Conservation (phyloP, 768 basidiomycete genomes). For the Jaapia argillacea region DNA sequence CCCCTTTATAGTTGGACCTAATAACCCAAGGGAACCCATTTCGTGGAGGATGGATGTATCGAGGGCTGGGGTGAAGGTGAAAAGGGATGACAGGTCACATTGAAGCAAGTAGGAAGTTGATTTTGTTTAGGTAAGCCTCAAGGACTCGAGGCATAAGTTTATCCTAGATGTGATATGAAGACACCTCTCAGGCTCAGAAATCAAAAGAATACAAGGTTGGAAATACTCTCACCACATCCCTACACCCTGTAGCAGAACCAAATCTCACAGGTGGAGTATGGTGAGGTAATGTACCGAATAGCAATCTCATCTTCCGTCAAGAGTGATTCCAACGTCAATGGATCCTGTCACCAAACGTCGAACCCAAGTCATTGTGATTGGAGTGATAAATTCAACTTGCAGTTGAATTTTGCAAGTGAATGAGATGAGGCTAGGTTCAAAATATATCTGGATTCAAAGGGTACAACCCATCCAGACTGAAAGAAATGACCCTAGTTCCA, state of each 20-base stretch:
- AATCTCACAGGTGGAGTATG: too few relatives aligned
- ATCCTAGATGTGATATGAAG: conserved; percentile 36
- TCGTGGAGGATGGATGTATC: too few relatives aligned
- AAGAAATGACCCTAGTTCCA: background rate
- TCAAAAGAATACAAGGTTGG: conserved; percentile 43
- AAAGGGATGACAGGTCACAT: background rate
- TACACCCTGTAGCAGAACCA: conserved; percentile 18
- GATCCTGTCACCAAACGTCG: conserved; percentile 44
- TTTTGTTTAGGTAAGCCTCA: conserved; percentile 81
- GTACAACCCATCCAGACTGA: background rate
- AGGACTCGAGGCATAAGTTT: conserved; percentile 81
- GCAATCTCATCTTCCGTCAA: conserved; percentile 87
- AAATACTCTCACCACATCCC: conserved; percentile 79
- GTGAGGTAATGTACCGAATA: conserved; percentile 48
- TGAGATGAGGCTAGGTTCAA: background rate
- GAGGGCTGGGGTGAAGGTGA: conserved; percentile 19
- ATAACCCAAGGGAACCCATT: conserved; percentile 80
- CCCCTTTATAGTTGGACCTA: conserved; percentile 87
- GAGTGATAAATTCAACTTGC: background rate
- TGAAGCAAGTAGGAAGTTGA: conserved; percentile 25
- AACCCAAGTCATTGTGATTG: background rate
- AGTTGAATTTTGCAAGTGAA: background rate
- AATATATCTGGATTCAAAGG: background rate
- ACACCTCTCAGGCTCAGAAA: background rate
- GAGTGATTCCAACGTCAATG: conserved; percentile 66